Conservation (phyloP, 441 rosid genomes). For the Eruca vesicaria region DNA sequence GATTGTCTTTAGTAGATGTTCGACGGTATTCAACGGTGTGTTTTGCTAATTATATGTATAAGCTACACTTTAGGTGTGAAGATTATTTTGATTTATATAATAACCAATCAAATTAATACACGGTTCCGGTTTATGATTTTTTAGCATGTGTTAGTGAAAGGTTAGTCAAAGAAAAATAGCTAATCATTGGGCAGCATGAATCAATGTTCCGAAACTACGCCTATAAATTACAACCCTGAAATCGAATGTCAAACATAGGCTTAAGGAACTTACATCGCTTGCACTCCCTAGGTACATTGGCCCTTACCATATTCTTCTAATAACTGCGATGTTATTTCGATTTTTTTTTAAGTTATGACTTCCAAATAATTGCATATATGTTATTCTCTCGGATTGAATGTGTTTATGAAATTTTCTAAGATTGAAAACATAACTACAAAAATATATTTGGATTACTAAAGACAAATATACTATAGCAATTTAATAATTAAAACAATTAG, state of each 20-base stretch:
- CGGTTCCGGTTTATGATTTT: not conserved
- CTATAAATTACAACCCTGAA: not conserved
- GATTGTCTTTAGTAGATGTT: not conserved
- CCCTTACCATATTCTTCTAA: not conserved
- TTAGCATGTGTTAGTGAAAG: not conserved
- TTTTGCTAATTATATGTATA: slow-evolving; percentile 5
- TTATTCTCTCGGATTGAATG: no score
- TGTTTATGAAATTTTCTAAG: not conserved
- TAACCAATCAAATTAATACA: not conserved
- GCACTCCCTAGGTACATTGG: not conserved
- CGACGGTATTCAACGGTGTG: not conserved
- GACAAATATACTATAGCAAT: not conserved
- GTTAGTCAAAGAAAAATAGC: not conserved
- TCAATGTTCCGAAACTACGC: not conserved
- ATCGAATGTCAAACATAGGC: not conserved
- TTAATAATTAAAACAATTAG: not conserved
- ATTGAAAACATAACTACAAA: not conserved
- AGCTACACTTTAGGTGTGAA: not conserved
- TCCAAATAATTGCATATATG: no score
- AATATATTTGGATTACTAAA: not conserved
- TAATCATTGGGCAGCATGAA: not conserved
- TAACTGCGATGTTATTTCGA: not conserved
- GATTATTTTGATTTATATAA: not conserved
- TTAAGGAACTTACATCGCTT: not conserved
- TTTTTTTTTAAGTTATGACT: no score